phyloP scores from a whole-genome alignment of 2,329 filamentous ascomycete species.

The Penicillium sp. region DNA sequence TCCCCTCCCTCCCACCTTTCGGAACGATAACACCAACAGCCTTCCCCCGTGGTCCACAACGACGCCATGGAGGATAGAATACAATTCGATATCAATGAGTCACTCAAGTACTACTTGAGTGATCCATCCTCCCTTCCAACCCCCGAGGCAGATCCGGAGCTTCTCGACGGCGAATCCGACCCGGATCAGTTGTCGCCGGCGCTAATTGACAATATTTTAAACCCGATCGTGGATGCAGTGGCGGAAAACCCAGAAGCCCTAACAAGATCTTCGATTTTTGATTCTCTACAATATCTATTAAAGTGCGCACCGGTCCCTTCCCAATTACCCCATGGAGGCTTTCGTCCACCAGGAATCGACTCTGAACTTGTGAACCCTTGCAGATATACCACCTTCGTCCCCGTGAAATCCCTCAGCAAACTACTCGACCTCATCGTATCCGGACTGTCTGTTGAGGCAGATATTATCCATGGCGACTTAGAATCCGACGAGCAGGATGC shows the following conservation, averaged over 20 bases:
- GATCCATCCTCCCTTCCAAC: slow-evolving; percentile 82
- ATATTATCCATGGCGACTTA: slow-evolving; percentile 80
- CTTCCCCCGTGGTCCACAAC: slow-evolving; percentile 15
- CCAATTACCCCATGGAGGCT: slow-evolving; percentile 27
- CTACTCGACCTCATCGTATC: slow-evolving; percentile 88
- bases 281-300: slow-evolving; percentile 91
- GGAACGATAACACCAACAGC: slow-evolving; percentile 19
- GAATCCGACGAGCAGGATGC: slow-evolving; percentile 90
- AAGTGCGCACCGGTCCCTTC: slow-evolving; percentile 75
- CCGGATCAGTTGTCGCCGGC: slow-evolving; percentile 77
- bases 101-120: slow-evolving; percentile 94
- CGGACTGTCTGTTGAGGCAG: slow-evolving; percentile 80
- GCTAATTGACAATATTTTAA: slow-evolving; percentile 80
- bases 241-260: slow-evolving; percentile 91
- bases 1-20: slow-evolving; percentile 2
- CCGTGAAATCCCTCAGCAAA: slow-evolving; percentile 83
- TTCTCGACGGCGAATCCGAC: slow-evolving; percentile 91
- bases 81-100: slow-evolving; percentile 93
- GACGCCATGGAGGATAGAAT: slow-evolving; percentile 65
- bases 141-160: slow-evolving; percentile 77
- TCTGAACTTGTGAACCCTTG: slow-evolving; percentile 64
- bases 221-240: slow-evolving; percentile 88
- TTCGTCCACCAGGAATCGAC: slow-evolving; percentile 49
- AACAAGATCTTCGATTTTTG: slow-evolving; percentile 74
- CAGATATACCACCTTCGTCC: slow-evolving; percentile 80